Evolutionary conservation across 2,329 filamentous ascomycete genomes (phyloP), one percentile per base, ranked within the genome.

Genomic region (Taxawa tesnikishii): DNA sequence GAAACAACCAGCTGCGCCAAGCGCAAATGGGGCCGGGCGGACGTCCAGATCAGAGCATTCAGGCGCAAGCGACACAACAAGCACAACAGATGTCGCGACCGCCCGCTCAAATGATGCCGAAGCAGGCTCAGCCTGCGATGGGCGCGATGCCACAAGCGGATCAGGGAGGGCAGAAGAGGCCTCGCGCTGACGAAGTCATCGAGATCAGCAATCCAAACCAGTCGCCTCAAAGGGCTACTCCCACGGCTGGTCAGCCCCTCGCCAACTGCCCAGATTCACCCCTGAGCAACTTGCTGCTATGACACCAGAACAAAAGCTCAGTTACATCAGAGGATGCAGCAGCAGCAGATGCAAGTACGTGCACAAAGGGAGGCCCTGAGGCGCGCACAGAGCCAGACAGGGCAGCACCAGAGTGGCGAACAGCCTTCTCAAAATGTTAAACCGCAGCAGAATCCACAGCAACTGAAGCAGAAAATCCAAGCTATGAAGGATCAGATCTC

Each of bases 181-280:
- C 33, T 11, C 11, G 53, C 7, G 59, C 52, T 32, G 60, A 63
- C 14, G 62, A 65, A 40, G 46, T 55, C 10, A 39, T 51, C 14
- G 60, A 64, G 32, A 50, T 54, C 25, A 48, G 47, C 8, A 56
- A 47, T 30, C 48, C 38, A 34, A 59, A 36, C 33, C 38, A 26
- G 23, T 34, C 35, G 10, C 31, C 31, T 11, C 35, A 34, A 26
- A 27, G 26, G 11, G 26, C 31, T 13, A 11, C 27, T 16, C 8
- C 27, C 2, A 12, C 28, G 11, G 35, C 31, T 16, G 32, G 29
- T 12, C 42, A 28, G 26, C 39, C 13, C 31, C 38, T n/a, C n/a
- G n/a, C n/a, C n/a, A n/a, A n/a, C n/a, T n/a, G n/a, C n/a, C n/a
- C n/a, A n/a, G n/a, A 10, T 29, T 31, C 14, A 26, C 30, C 15